These are phyloP conservation scores for Aspergillus arachidicola DNA, from an alignment of 2,329 filamentous ascomycete species.

Conservation along the genomic window DNA sequence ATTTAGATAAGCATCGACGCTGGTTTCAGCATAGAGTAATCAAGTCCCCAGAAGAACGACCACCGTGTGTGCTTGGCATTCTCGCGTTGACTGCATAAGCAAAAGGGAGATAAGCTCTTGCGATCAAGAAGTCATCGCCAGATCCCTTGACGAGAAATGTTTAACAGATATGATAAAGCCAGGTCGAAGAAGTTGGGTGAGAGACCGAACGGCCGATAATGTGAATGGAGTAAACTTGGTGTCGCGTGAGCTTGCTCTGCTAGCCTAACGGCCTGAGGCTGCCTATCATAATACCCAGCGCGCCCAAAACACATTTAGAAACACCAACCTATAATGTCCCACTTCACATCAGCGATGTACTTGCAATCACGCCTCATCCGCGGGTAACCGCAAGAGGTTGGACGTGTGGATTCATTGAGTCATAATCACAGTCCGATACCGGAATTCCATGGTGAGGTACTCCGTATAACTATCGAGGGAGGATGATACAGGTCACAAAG, in stretches of 20 bases:
- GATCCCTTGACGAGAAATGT: background rate
- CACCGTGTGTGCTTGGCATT: background rate
- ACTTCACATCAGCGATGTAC: background rate
- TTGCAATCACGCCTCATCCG: background rate
- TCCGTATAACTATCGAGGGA: background rate
- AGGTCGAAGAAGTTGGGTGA: background rate
- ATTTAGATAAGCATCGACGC: background rate
- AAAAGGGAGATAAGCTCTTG: background rate
- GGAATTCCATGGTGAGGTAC: background rate
- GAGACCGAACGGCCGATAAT: background rate
- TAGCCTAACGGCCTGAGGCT: background rate
- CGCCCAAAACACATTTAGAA: background rate
- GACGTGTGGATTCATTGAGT: background rate
- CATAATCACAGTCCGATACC: conserved; percentile 5
- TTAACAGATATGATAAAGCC: background rate
- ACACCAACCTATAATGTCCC: too few relatives aligned
- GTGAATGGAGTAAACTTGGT: background rate
- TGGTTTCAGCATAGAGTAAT: background rate
- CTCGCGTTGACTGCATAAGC: background rate
- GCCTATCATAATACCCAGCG: background rate
- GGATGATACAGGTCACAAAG: background rate
- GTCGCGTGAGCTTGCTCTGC: background rate
- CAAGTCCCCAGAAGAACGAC: background rate
- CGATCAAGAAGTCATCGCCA: background rate
- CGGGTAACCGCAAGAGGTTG: background rate